phyloP scores from a whole-genome alignment of 2,329 filamentous ascomycete species.

The Penicillium sp. region DNA sequence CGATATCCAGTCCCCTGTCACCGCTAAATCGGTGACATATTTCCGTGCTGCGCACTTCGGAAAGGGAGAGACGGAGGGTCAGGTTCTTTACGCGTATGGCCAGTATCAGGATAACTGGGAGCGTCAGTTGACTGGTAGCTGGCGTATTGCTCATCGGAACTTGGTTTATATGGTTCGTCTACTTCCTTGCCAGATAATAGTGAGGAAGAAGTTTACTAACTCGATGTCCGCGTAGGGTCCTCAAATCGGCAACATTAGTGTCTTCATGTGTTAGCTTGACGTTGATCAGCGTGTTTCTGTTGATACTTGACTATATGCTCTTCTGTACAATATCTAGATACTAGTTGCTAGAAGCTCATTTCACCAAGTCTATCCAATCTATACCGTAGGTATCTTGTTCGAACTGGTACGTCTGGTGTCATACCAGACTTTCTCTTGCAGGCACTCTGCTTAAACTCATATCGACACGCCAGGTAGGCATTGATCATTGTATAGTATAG shows the following conservation, averaged over 20 bases:
- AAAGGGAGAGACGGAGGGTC: constrained; percentile 2
- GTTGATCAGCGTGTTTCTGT: neutral
- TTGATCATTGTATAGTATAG: too few relatives aligned
- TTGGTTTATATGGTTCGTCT: constrained; percentile 19
- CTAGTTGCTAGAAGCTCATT: neutral
- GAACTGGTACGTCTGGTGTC: too few relatives aligned
- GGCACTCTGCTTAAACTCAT: too few relatives aligned
- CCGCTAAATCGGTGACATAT: constrained; percentile 22
- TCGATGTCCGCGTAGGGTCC: neutral
- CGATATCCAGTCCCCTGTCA: constrained; percentile 12
- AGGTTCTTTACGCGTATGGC: constrained; percentile 15
- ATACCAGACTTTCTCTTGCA: too few relatives aligned
- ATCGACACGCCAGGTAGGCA: too few relatives aligned
- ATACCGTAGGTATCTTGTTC: too few relatives aligned
- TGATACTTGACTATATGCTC: neutral
- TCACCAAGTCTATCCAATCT: neutral
- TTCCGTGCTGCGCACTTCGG: constrained; percentile 24
- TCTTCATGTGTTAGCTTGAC: neutral
- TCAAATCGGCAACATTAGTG: neutral
- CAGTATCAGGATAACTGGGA: constrained; percentile 19
- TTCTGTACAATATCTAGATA: neutral
- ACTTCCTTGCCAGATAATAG: neutral
- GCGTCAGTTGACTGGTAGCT: constrained; percentile 2
- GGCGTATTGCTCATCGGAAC: constrained; percentile 17
- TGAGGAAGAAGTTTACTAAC: neutral